Evolutionary conservation across 805 yeast species (phyloP).

Genomic region (Geotrichum ghanense): DNA sequence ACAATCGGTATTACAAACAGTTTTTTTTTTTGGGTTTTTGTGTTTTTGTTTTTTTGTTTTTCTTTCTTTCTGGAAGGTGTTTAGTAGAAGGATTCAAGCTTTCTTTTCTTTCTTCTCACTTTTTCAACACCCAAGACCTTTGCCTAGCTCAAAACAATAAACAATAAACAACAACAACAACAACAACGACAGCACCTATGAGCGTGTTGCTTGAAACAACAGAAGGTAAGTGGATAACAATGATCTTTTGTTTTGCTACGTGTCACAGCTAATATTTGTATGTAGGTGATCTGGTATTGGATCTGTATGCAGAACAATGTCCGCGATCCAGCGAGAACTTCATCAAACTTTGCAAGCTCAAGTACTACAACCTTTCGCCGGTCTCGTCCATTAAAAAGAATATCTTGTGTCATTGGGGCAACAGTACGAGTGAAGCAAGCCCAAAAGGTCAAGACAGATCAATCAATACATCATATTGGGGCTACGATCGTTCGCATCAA

Average conservation of each 20-base stretch:
- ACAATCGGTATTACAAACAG: too few species aligned
- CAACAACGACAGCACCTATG: conserved; percentile 18
- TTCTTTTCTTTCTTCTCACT: too few species aligned
- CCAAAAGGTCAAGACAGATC: conserved; percentile 32
- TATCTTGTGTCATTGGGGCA: conserved; percentile 33
- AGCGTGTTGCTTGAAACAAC: conserved; percentile 33
- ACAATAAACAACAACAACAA: background rate
- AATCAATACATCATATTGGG: conserved; percentile 27
- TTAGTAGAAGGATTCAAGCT: too few species aligned
- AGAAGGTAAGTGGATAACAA: conserved; percentile 21
- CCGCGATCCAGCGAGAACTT: conserved; percentile 36
- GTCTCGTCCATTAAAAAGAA: conserved; percentile 34
- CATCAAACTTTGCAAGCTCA: conserved; percentile 40
- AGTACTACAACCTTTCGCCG: conserved; percentile 42
- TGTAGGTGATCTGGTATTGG: conserved; percentile 41
- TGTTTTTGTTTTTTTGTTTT: too few species aligned
- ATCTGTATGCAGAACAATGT: conserved; percentile 28
- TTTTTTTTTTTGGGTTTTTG: too few species aligned
- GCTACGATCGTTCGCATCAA: conserved; percentile 12
- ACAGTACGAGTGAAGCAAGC: conserved; percentile 15
- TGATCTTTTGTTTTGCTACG: too few species aligned
- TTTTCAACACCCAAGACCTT: too few species aligned
- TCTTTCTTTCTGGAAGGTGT: too few species aligned
- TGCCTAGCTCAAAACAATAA: too few species aligned
- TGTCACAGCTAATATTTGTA: too few species aligned